Evolutionary conservation across 2,329 filamentous ascomycete genomes (phyloP), one percentile per base, ranked within the genome.

Genomic region (Cercospora zeina): DNA sequence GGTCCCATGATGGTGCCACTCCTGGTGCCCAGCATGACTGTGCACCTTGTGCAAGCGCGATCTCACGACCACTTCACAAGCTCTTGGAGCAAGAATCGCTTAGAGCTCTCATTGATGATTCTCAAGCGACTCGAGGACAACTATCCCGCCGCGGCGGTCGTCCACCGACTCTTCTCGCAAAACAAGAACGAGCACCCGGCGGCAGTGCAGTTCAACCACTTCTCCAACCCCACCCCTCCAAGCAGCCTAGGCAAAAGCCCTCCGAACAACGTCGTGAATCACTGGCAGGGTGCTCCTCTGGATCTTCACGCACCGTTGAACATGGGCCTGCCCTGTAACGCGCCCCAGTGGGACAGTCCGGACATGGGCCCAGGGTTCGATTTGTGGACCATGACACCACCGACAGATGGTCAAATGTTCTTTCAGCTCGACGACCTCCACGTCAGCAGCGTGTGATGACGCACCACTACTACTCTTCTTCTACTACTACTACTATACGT

Each of bases 11-110:
- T 62, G n/a, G 53, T 62, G 21, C 63, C 60, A 10, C 60, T 65
- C 14, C 47, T 65, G 13, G 39, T 65, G 19, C 63, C 63, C 10
- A 61, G 60, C 42, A 65, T 65, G 63, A 55, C 61, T n/a, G 54
- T 65, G 9, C 60, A 65, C 21, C 51, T 60, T 11, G 36, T 61
- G 16, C 58, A 62, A 39, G 58, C 63, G 7, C 55, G 55, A 45
- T 65, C 63, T 13, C 34, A 47, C 7, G 60, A 61, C 24, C 60
- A 30, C 4, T 59, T 65, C 31, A 60, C 63, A 16, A 62, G 63
- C 13, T 59, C 58, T 3, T 60, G 61, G 47, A 62, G 63, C 39
- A 34, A 58, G 31, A 65, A 59, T 24, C 61, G 61, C 19, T 49
- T 65, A 9, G 63, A 65, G 13, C 61, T 62, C 21, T 65, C 51